These are phyloP conservation scores for Solanum chiquidenum DNA, from an alignment of 257 asterid genomes.

Conservation along the genomic window DNA sequence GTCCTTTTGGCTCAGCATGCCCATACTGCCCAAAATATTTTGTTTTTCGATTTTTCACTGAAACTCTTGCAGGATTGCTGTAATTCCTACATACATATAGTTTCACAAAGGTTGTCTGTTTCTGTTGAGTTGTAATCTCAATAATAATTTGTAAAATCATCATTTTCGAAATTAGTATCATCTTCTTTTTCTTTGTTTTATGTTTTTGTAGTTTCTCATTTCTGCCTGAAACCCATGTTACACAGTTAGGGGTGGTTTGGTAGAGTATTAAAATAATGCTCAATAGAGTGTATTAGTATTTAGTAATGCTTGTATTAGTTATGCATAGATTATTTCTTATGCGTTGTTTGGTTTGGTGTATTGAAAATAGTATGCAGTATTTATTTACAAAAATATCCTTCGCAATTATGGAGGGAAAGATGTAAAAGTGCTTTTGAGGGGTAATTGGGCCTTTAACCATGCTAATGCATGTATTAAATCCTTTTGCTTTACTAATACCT, in stretches of 20 bases:
- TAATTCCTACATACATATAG: background rate
- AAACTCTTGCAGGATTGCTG: background rate
- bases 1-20: background rate
- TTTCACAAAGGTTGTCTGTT: background rate
- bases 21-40: background rate
- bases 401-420: background rate
- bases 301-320: background rate
- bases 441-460: background rate
- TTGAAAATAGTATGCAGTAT: background rate
- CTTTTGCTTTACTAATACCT: background rate
- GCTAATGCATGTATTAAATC: background rate
- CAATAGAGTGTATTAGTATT: background rate
- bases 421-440: background rate
- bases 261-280: background rate
- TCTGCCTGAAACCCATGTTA: background rate
- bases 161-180: background rate
- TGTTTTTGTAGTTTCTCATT: background rate
- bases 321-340: background rate
- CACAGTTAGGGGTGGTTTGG: background rate
- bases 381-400: background rate
- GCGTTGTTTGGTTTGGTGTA: background rate
- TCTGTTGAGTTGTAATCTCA: background rate
- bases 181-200: background rate
- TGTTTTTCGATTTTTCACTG: background rate
- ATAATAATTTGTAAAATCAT: background rate